Conservation (phyloP, 768 basidiomycete species). For the Leccinum disarticulatum region DNA sequence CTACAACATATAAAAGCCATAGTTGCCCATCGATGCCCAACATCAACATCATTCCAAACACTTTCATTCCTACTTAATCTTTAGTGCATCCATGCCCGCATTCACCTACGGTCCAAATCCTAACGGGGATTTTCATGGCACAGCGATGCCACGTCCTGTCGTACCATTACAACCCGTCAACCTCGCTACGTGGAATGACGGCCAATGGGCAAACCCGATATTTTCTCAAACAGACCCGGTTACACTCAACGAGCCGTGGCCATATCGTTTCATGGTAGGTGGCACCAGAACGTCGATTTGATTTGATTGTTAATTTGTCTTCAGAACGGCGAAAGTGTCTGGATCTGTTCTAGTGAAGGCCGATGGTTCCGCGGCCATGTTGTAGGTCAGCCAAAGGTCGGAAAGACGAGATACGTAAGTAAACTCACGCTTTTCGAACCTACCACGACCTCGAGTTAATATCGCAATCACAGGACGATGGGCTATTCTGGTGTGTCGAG, state of each 20-base stretch:
- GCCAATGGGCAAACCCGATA: conserved; percentile 13
- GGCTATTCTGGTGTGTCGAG: conserved; percentile 54
- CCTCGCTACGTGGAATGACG: conserved; percentile 29
- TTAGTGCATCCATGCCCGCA: conserved; percentile 4
- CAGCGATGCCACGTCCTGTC: not conserved
- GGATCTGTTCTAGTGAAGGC: conserved; percentile 50
- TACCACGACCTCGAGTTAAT: not conserved
- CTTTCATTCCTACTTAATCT: not conserved
- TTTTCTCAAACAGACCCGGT: conserved; percentile 32
- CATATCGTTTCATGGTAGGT: conserved; percentile 48
- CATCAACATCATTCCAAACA: conserved; percentile 1
- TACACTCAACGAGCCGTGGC: conserved; percentile 48
- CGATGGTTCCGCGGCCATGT: conserved; percentile 54
- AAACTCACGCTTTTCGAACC: not conserved
- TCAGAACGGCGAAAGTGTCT: conserved; percentile 49
- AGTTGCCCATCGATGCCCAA: not conserved
- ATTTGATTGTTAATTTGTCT: conserved; percentile 1
- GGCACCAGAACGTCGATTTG: not conserved
- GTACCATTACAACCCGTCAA: conserved; percentile 23
- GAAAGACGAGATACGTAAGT: conserved; percentile 48
- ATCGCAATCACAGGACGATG: conserved; percentile 38
- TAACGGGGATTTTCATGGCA: not conserved
- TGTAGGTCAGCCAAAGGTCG: conserved; percentile 43
- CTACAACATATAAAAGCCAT: conserved; percentile 8
- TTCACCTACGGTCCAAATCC: conserved; percentile 1